Evolutionary conservation across 2,329 filamentous ascomycete species (phyloP).

Genomic region (Aspergillus fructus): DNA sequence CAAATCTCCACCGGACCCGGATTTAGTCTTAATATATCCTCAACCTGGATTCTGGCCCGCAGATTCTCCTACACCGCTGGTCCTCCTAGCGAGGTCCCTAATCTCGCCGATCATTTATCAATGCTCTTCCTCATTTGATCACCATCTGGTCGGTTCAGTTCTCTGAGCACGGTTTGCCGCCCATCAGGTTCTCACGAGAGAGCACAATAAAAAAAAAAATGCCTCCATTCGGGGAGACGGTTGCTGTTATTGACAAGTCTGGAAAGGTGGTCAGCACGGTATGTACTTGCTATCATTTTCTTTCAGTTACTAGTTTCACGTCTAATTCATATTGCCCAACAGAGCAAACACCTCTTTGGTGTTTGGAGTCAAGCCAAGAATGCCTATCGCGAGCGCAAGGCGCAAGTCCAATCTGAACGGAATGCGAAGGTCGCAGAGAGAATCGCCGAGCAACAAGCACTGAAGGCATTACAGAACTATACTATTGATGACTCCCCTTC

Average conservation of each 20-base stretch:
- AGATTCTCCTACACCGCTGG: constrained; percentile 24
- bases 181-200: neutral
- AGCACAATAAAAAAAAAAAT: constrained; percentile 17
- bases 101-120: constrained; percentile 12
- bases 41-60: constrained; percentile 7
- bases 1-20: constrained; percentile 18
- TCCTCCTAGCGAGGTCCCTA: constrained; percentile 11
- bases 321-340: constrained; percentile 16
- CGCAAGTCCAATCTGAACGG: constrained; percentile 71
- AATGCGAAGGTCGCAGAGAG: constrained; percentile 59
- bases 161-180: neutral
- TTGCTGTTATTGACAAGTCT: constrained; percentile 87
- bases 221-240: constrained; percentile 60
- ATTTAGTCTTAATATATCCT: constrained; percentile 12
- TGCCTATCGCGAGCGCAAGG: constrained; percentile 84
- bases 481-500: constrained; percentile 49
- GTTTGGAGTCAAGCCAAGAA: constrained; percentile 91
- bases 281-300: constrained; percentile 39
- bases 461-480: constrained; percentile 56
- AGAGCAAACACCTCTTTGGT: constrained; percentile 87
- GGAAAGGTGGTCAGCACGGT: constrained; percentile 89
- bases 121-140: constrained; percentile 15
- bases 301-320: neutral
- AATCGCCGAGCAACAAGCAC: constrained; percentile 57
- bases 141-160: constrained; percentile 4